Base-by-base conservation (phyloP, 2,329 filamentous ascomycete species). In the Fusarium mangiferae region DNA sequence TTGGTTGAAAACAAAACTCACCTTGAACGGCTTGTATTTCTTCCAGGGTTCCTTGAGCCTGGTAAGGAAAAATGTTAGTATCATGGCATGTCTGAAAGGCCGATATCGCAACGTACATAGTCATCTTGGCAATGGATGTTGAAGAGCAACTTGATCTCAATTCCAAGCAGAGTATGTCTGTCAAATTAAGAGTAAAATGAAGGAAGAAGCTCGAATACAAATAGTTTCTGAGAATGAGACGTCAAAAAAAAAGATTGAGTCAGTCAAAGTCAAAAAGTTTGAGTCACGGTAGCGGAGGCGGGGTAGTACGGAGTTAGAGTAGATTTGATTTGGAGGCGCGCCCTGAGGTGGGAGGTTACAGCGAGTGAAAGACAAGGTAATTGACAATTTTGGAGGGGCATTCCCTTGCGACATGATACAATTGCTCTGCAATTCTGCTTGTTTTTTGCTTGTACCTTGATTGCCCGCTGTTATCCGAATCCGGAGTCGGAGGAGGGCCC, bases 31-130 rank as follows among this genome's bases (percentile, higher is more conserved):
- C 83, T 89, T 91, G 87, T 95, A 95, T 83, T 95, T 95, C 78
- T 87, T 92, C 77, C 89, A 94, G 45, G 93, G 92, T 77, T 94
- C 91, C 79, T 92, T 89, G 82, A 95, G 92, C 92, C 89, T 91
- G 51, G 10, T 13, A 28, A 58, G 10, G 46, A 22, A 63, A 62
- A 68, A 63, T 35, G 66, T 69, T 33, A 69, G 8, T 18, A 44
- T 35, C 41, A 48, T 42, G 39, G 30, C 41, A 51, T 48, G 38
- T 28, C 44, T 49, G 28, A 24, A 41, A 41, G 6, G 64, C 66
- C 65, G 65, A 69, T 49, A 38, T 69, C 57, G 66, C 66, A 64
- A 48, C 66, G 26, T 33, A 69, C 66, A 69, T 69, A 30, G 66
- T 69, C 66, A 69, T 69, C 20, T 69, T 69, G 49, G 38, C 66